Conservation (phyloP, 768 basidiomycete species). For the Candolleomyces aberdarensis region DNA sequence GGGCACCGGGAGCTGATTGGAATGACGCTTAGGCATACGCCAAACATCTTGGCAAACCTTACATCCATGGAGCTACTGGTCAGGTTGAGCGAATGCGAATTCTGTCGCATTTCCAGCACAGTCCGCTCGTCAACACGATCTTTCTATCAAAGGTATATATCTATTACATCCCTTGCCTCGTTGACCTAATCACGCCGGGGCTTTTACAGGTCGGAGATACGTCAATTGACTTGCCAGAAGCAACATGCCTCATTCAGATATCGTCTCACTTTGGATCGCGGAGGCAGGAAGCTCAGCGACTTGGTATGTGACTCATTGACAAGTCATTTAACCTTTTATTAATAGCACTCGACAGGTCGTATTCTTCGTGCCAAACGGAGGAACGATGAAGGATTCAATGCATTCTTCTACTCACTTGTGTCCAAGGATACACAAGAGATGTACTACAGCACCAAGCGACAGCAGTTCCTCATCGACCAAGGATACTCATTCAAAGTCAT, state of each 20-base stretch:
- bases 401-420: conserved; percentile 98
- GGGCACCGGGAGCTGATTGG: conserved; percentile 2
- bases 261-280: conserved; percentile 99
- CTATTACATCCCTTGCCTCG: neutral
- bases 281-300: conserved; percentile 93
- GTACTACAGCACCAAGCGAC: conserved; percentile 98
- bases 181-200: neutral
- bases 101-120: conserved; percentile 92
- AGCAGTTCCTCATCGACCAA: conserved; percentile 98
- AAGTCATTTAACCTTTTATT: conserved; percentile 3
- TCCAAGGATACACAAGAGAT: conserved; percentile 99
- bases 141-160: conserved; percentile 87
- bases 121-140: conserved; percentile 94
- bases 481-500: conserved; percentile 99
- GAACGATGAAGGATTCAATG: conserved; percentile 99
- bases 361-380: conserved; percentile 95
- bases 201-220: conserved; percentile 85
- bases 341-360: conserved; percentile 54
- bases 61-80: conserved; percentile 94
- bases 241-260: conserved; percentile 98
- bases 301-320: conserved; percentile 52
- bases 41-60: conserved; percentile 87
- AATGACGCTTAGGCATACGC: conserved; percentile 70
- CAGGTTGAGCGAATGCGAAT: conserved; percentile 96
- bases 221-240: conserved; percentile 97